Evolutionary conservation across 2,329 filamentous ascomycete genomes (phyloP).

Genomic region (Diaporthe eres): DNA sequence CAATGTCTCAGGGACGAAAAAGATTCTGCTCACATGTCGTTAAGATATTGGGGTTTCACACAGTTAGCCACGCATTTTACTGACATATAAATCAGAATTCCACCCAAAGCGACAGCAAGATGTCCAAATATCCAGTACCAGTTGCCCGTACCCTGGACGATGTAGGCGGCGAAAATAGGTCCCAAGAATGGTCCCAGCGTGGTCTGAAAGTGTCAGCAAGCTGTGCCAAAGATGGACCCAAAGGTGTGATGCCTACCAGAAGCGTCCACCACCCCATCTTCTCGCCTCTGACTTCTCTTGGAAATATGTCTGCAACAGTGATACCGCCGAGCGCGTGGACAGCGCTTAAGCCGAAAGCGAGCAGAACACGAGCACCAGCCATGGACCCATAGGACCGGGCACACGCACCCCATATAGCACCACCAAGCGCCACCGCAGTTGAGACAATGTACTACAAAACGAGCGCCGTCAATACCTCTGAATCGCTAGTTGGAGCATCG

Average conservation of each 20-base stretch:
- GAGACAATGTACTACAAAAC: too few relatives aligned
- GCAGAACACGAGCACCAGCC: conserved; percentile 7
- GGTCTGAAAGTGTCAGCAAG: too few relatives aligned
- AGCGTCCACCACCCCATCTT: conserved; percentile 21
- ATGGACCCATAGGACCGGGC: background rate
- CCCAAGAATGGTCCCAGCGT: background rate
- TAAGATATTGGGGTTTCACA: too few relatives aligned
- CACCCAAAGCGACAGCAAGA: background rate
- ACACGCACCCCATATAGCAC: background rate
- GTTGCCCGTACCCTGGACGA: background rate
- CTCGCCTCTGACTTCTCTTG: background rate
- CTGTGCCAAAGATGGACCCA: too few relatives aligned
- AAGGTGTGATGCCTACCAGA: too few relatives aligned
- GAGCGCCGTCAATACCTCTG: too few relatives aligned
- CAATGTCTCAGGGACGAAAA: background rate
- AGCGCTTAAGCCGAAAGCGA: background rate
- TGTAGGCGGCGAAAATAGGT: background rate
- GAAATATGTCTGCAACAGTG: background rate
- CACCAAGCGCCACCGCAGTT: background rate
- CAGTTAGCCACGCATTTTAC: too few relatives aligned
- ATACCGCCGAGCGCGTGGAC: background rate
- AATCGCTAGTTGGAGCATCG: too few relatives aligned
- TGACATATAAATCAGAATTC: background rate
- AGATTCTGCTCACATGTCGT: too few relatives aligned
- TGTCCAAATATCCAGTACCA: conserved; percentile 11